Percentiles rank a stretch among this genome's conserved stretches.
phyloP scores from a whole-genome alignment of 345 rosid species.

The Gossypium herbaceum region DNA sequence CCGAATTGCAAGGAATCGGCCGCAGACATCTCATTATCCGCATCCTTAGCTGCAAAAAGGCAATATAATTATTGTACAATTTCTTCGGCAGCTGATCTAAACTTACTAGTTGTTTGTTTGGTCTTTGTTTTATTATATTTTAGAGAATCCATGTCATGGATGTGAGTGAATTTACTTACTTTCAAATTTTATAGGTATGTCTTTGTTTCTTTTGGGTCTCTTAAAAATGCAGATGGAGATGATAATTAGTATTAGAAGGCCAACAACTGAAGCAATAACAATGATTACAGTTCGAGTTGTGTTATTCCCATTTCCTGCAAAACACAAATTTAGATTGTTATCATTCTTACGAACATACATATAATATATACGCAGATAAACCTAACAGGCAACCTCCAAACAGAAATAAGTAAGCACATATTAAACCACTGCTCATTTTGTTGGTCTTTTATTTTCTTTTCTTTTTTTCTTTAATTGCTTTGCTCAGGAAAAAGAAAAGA shows the following conservation, averaged over 20 bases:
- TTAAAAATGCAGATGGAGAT: not conserved
- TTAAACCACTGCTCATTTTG: too few species aligned
- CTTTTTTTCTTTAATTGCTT: not conserved
- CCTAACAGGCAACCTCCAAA: not conserved
- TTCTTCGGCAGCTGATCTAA: not conserved
- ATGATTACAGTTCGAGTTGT: constrained; percentile 1
- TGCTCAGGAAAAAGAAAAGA: too few species aligned
- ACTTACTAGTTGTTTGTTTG: not conserved
- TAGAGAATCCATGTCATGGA: not conserved
- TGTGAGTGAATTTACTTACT: constrained; percentile 9
- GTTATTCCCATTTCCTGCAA: constrained; percentile 12
- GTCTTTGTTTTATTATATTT: not conserved
- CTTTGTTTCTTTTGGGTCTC: not conserved
- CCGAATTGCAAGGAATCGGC: constrained; percentile 17
- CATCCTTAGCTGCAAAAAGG: not conserved
- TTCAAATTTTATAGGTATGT: not conserved
- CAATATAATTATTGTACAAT: not conserved
- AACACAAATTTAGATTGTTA: not conserved
- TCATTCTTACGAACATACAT: not conserved
- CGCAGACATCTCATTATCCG: constrained; percentile 8
- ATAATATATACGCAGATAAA: not conserved
- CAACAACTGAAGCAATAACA: constrained; percentile 10
- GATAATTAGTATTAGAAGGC: not conserved
- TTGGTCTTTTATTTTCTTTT: not conserved
- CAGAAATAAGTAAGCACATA: not conserved